Evolutionary conservation across 495 filamentous ascomycete genomes (phyloP), one percentile per base, ranked within the genome.

Genomic region (Polyplosphaeria fusca): DNA sequence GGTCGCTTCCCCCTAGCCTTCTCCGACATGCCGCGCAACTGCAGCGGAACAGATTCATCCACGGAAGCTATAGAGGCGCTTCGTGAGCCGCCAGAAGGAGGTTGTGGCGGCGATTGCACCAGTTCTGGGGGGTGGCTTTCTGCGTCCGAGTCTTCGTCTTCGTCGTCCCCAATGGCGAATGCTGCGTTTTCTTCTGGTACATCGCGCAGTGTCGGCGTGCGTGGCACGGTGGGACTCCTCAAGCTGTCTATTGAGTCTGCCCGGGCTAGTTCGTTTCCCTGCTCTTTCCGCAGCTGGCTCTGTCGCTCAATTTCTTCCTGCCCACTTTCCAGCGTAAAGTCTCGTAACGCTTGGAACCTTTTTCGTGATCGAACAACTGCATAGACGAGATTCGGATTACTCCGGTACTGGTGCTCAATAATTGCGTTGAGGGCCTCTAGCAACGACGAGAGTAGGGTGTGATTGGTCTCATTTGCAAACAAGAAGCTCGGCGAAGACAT

Each of bases 1-100:
- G 94, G 94, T 82, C 93, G 89, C 69, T 99, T 99, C 5, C 93
- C 93, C 44, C 93, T 77, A 23, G 93, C 94, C 67, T 97, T 99
- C 70, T 99, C 93, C 9, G 92, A 95, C 90, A 97, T 99, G 43
- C 90, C 92, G 43, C 89, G 82, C n/a, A 94, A 68, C 64, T 96
- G 92, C 28, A 85, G 74, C n/a, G 91, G 89, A 11, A 95, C 81
- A 22, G 87, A 85, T 63, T 93, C 89, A 52, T 95, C 93, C 1
- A 81, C 72, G 1, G 80, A 79, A 14, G 88, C 84, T 14, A 86
- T 71, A 0, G 90, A 95, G 4, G 84, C 82, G 16, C 85, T 79
- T 14, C 82, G 79, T 4, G 90, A 93, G 16, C 78, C 83, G 38
- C 82, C 76, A 4, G 86, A 91, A 7, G 52, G 58, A 3, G 87